Percentiles rank a stretch among this genome's conserved stretches.
Evolutionary conservation across 2,329 filamentous ascomycete species (phyloP).

Genomic region (Penicillium sp.): DNA sequence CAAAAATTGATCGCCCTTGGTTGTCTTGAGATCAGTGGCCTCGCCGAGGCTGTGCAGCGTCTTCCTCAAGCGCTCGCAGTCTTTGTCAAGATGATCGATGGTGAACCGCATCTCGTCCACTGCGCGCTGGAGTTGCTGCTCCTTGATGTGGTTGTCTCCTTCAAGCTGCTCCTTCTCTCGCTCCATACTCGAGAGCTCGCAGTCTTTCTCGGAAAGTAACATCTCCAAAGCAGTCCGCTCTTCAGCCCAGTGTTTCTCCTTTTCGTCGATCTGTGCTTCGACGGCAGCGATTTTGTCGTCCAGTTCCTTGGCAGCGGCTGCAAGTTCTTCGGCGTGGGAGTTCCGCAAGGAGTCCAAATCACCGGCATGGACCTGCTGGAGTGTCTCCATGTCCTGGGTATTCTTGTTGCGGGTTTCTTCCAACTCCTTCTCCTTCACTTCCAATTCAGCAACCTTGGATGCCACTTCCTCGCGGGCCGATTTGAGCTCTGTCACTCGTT

Average conservation of each 20-base stretch:
- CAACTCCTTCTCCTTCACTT: slow-evolving; percentile 31
- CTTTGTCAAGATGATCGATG: slow-evolving; percentile 51
- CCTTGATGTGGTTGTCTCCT: slow-evolving; percentile 46
- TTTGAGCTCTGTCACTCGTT: slow-evolving; percentile 27
- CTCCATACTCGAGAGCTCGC: slow-evolving; percentile 43
- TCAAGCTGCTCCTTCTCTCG: slow-evolving; percentile 45
- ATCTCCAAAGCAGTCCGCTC: slow-evolving; percentile 32
- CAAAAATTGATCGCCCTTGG: slow-evolving; percentile 51
- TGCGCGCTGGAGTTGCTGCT: slow-evolving; percentile 46
- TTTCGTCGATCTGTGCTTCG: slow-evolving; percentile 27
- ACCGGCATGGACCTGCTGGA: slow-evolving; percentile 23
- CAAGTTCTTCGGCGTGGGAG: slow-evolving; percentile 28
- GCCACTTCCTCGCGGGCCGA: slow-evolving; percentile 27
- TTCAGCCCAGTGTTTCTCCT: slow-evolving; percentile 35
- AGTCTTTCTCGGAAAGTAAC: slow-evolving; percentile 43
- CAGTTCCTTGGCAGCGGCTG: slow-evolving; percentile 23
- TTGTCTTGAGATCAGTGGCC: slow-evolving; percentile 52
- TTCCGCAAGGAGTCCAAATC: slow-evolving; percentile 27
- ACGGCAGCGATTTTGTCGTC: slow-evolving; percentile 29
- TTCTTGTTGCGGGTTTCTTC: slow-evolving; percentile 31
- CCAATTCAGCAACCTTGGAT: slow-evolving; percentile 26
- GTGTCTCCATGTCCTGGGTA: slow-evolving; percentile 25
- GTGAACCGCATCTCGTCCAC: slow-evolving; percentile 46
- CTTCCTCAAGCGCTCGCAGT: slow-evolving; percentile 51
- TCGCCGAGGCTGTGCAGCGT: slow-evolving; percentile 52